Conservation (phyloP, 306 rosid genomes). For the Quercus suber region DNA sequence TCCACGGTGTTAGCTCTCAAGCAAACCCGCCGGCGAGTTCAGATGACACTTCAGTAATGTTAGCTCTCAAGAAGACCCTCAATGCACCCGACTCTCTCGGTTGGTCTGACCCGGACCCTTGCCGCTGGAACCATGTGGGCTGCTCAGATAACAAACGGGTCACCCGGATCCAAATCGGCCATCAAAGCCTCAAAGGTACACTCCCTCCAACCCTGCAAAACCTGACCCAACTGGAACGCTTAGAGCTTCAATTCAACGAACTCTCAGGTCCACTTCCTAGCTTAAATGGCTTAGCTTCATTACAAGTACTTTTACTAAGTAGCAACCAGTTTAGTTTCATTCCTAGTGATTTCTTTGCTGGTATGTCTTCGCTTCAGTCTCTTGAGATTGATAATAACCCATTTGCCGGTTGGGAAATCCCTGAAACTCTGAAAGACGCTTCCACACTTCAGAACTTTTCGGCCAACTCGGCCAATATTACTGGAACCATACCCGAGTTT, state of each 20-base stretch:
- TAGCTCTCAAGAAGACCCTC: conserved; percentile 49
- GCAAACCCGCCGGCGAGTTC: conserved; percentile 17
- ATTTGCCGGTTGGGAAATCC: conserved; percentile 64
- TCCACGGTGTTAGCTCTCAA: conserved; percentile 36
- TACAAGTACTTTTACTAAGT: conserved; percentile 51
- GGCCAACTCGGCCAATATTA: conserved; percentile 63
- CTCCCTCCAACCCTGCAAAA: conserved; percentile 42
- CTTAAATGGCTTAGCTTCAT: conserved; percentile 40
- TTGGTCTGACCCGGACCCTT: conserved; percentile 68
- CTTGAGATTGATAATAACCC: conserved; percentile 74
- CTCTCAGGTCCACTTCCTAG: conserved; percentile 73
- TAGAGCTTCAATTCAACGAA: conserved; percentile 82
- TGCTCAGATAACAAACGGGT: conserved; percentile 50
- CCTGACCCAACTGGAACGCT: conserved; percentile 48
- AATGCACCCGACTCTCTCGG: conserved; percentile 39
- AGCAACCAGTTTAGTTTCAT: conserved; percentile 50
- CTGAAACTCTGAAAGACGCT: conserved; percentile 43
- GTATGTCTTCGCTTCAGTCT: conserved; percentile 53
- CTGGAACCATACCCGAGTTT: conserved; percentile 59
- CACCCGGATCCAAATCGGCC: conserved; percentile 69
- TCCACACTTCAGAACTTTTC: conserved; percentile 70
- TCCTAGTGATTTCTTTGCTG: conserved; percentile 55
- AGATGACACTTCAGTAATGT: conserved; percentile 54
- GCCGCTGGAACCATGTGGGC: conserved; percentile 44
- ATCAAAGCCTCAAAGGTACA: conserved; percentile 47